These are phyloP conservation scores for Aspergillus transmontanensis DNA, from an alignment of 2,329 filamentous ascomycete species.

Conservation along the genomic window DNA sequence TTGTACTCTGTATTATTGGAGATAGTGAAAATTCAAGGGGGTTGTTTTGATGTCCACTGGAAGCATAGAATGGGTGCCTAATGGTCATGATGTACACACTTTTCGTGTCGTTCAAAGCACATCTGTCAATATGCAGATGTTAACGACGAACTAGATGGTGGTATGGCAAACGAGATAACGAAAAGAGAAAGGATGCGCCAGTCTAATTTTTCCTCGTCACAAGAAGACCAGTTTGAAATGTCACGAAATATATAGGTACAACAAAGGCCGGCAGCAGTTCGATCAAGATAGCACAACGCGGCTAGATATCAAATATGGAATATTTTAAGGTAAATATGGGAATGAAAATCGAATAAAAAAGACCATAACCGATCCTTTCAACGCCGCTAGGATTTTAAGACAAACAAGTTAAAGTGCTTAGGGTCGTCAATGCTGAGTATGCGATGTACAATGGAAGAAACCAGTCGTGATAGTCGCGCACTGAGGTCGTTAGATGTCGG, in stretches of 20 bases:
- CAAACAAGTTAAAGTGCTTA: slow-evolving; percentile 15
- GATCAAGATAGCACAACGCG: slow-evolving; percentile 16
- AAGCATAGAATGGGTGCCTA: not conserved
- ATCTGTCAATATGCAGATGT: not conserved
- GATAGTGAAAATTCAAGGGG: slow-evolving; percentile 20
- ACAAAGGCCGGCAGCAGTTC: slow-evolving; percentile 23
- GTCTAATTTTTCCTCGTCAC: not conserved
- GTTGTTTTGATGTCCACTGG: slow-evolving; percentile 13
- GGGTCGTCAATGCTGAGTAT: slow-evolving; percentile 22
- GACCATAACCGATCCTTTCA: slow-evolving; percentile 13
- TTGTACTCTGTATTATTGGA: slow-evolving; percentile 25
- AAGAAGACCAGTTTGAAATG: slow-evolving; percentile 16
- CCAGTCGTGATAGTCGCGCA: slow-evolving; percentile 11
- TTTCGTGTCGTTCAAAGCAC: not conserved
- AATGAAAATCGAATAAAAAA: slow-evolving; percentile 15
- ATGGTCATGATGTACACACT: not conserved
- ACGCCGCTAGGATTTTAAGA: slow-evolving; percentile 21
- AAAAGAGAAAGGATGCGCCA: not conserved
- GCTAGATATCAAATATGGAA: slow-evolving; percentile 20
- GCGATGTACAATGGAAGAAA: slow-evolving; percentile 14
- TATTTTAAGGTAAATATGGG: slow-evolving; percentile 11
- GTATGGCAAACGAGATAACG: slow-evolving; percentile 8
- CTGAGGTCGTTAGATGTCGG: not conserved
- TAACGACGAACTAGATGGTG: not conserved
- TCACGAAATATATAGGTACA: slow-evolving; percentile 33